Evolutionary conservation across 1,284 basidiomycete species (phyloP), one percentile per base, ranked within the genome.

Genomic region (Papiliotrema laurentii): DNA sequence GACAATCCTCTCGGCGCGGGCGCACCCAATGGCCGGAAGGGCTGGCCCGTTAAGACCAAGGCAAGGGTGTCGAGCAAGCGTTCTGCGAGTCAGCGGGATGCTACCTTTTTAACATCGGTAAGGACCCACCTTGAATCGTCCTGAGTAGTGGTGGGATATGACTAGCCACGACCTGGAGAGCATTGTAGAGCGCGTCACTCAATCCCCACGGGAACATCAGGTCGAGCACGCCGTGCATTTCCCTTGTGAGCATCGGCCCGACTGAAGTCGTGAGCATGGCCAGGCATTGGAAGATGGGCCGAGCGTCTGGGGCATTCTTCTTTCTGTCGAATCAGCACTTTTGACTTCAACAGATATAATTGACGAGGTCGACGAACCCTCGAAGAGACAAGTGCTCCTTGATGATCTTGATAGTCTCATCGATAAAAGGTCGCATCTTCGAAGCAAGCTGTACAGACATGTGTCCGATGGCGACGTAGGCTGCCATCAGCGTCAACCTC

Each of bases 271-370:
- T 92, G 44, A 98, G 79, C 89, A 97, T 93, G 30, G 91, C 91
- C 43, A 98, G 83, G 72, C 96, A 98, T 77, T 97, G 89, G 68
- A 99, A 98, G 58, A 98, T 93, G 0, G 94, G 89, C 55, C 90
- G 90, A 74, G 97, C 94, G 14, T 87, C 85, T 4, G 89, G 87
- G 2, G 89, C 88, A 64, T 90, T 91, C 79, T 94, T 97, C 71
- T 87, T 90, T 39, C 90, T 90, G 64, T 28, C 11, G n/a, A n/a
- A n/a, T n/a, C n/a, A n/a, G n/a, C n/a, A n/a, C n/a, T 24, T n/a
- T 13, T 40, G 19, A 22, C 28, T 14, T 30, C 19, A 34, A 26
- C 33, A 74, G 58, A 13, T 54, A 43, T 2, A 4, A 25, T 11
- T 19, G 22, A 11, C n/a, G 19, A 19, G 10, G 0, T 26, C 4